phyloP scores from a whole-genome alignment of 1,139 yeast genomes.

The Blastobotrys ciferrii region DNA sequence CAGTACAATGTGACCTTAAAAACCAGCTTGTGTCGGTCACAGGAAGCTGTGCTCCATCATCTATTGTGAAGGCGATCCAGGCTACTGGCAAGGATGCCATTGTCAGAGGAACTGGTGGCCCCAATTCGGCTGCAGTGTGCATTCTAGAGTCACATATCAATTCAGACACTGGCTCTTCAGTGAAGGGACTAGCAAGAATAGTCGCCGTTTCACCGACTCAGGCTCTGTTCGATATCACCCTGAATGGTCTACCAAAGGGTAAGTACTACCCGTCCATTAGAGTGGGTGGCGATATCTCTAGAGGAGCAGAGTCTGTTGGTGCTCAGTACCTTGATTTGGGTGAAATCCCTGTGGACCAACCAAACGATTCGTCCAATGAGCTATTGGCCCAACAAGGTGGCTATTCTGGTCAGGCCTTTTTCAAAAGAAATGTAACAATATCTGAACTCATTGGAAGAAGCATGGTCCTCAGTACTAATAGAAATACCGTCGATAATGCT shows the following conservation, averaged over 20 bases:
- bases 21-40: constrained; percentile 59
- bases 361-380: constrained; percentile 35
- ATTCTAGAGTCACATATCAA: constrained; percentile 72
- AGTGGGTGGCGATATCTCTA: constrained; percentile 68
- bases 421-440: constrained; percentile 49
- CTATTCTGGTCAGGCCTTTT: constrained; percentile 60
- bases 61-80: constrained; percentile 63
- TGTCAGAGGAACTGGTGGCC: constrained; percentile 84
- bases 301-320: constrained; percentile 75
- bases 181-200: constrained; percentile 83
- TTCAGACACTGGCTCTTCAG: constrained; percentile 54
- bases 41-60: constrained; percentile 70
- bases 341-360: constrained; percentile 43
- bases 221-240: constrained; percentile 69
- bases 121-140: constrained; percentile 89
- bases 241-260: constrained; percentile 65
- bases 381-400: constrained; percentile 29
- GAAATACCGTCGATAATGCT: constrained; percentile 39
- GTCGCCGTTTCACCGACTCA: constrained; percentile 58
- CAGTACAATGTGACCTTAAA: constrained; percentile 51
- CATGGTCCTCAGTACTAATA: constrained; percentile 51
- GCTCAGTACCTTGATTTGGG: constrained; percentile 43
- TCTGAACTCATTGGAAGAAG: constrained; percentile 77
- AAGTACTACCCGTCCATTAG: constrained; percentile 68
- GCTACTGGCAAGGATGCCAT: constrained; percentile 81